Conservation (phyloP, 495 filamentous ascomycete species). For the Lindgomyces ingoldianus region DNA sequence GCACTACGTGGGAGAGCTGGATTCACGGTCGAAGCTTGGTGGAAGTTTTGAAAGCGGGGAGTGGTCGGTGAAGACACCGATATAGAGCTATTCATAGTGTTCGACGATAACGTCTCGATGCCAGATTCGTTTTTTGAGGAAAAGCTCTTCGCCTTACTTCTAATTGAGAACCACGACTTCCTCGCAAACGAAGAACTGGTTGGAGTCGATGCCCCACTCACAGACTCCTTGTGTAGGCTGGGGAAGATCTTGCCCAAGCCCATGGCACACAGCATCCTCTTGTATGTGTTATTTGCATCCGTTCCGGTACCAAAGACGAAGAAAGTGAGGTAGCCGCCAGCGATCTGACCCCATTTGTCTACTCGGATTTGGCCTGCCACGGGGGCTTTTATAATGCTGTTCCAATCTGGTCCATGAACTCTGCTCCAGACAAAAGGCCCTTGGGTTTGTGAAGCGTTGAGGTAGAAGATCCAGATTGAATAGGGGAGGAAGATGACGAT, state of each 20-base stretch:
- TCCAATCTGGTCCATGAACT: conserved; percentile 60
- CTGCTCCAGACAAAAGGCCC: conserved; percentile 56
- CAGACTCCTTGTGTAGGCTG: conserved; percentile 17
- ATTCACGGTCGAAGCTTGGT: no score
- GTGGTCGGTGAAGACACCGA: no score
- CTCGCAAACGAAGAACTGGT: neutral
- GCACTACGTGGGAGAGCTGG: no score
- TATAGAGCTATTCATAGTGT: neutral
- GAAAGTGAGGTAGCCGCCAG: conserved; percentile 63
- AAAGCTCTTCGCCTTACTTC: conserved; percentile 25
- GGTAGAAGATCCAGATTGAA: conserved; percentile 59
- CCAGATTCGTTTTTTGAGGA: conserved; percentile 20
- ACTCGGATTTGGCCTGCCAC: conserved; percentile 56
- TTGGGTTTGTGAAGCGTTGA: conserved; percentile 52
- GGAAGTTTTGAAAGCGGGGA: no score
- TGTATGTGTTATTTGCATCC: conserved; percentile 76
- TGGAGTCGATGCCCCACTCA: conserved; percentile 2
- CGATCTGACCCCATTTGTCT: conserved; percentile 69
- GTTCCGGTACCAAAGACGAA: conserved; percentile 78
- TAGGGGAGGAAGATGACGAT: conserved; percentile 67
- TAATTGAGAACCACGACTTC: conserved; percentile 3
- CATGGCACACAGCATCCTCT: conserved; percentile 52
- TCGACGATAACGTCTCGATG: conserved; percentile 7
- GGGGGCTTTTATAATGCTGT: conserved; percentile 62
- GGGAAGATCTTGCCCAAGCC: conserved; percentile 57